Conservation (phyloP, 1,139 yeast genomes). For the Yamadazyma aaseri region DNA sequence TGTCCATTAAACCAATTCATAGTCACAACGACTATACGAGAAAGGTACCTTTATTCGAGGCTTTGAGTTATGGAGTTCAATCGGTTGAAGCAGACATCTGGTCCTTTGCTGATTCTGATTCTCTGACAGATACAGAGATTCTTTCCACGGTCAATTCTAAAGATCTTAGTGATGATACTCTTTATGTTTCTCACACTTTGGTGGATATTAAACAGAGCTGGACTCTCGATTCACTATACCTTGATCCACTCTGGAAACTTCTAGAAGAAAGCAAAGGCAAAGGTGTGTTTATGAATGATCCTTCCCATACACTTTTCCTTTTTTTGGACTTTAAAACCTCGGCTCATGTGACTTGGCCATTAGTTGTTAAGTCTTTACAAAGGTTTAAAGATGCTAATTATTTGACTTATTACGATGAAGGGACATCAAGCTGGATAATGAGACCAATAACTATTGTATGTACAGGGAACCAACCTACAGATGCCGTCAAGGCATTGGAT, state of each 20-base stretch:
- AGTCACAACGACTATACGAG: slow-evolving; percentile 81
- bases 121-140: slow-evolving; percentile 16
- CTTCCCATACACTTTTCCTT: slow-evolving; percentile 36
- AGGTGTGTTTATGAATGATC: slow-evolving; percentile 37
- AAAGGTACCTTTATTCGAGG: slow-evolving; percentile 56
- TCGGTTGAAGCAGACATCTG: slow-evolving; percentile 75
- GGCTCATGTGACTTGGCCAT: slow-evolving; percentile 30
- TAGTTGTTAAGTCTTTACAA: slow-evolving; percentile 27
- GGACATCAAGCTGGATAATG: slow-evolving; percentile 19
- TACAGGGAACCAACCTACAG: slow-evolving; percentile 41
- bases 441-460: slow-evolving; percentile 40
- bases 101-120: slow-evolving; percentile 34
- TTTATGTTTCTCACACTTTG: slow-evolving; percentile 66
- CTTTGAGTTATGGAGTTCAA: slow-evolving; percentile 54
- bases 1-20: slow-evolving; percentile 51
- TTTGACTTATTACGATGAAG: slow-evolving; percentile 32
- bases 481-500: slow-evolving; percentile 24
- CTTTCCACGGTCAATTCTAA: slow-evolving; percentile 22
- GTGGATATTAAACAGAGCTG: slow-evolving; percentile 39
- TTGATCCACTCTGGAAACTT: slow-evolving; percentile 49
- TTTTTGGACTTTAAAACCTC: slow-evolving; percentile 43
- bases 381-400: slow-evolving; percentile 33
- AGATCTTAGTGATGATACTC: slow-evolving; percentile 21
- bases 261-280: slow-evolving; percentile 42
- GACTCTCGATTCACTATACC: slow-evolving; percentile 51